Evolutionary conservation across 2,329 filamentous ascomycete species (phyloP), one percentile per base, ranked within the genome.

Genomic region (Tolypocladium capitatum): DNA sequence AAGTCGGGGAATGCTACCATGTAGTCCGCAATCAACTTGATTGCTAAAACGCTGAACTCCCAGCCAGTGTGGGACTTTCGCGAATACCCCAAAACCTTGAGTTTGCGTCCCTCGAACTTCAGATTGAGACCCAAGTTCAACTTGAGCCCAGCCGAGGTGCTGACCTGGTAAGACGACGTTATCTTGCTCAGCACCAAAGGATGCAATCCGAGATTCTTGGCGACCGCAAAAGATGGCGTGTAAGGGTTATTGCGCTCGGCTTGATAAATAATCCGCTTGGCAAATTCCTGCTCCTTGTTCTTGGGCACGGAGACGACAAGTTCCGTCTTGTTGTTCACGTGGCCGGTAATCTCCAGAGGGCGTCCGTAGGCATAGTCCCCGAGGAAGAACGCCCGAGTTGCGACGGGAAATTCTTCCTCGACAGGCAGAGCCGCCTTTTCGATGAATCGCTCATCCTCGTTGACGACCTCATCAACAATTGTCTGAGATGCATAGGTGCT

Each of bases 1-100:
- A 98, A 97, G 49, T 96, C 88, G 0, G 92, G 92, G 66, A 98
- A 98, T 16, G 81, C 83, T 50, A 84, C 82, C 85, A 97, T 96
- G 65, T 97, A 98, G 55, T 88, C 77, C 38, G 81, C 78, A 46
- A 98, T 78, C 47, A 98, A 69, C 42, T 83, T 75, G 49, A 96
- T 75, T 1, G 92, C 90, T 55, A 86, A 83, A 45, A 80, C 76
- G 59, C 90, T 96, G 63, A 95, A 98, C 65, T 98, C 92, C 94
- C 94, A 98, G 6, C 94, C 92, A 28, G 80, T 84, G 13, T 80
- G 73, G 4, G 82, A 83, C 60, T 92, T 92, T 57, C 89, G 84
- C 24, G 91, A 95, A 65, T 96, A 98, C 1, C 92, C 92, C 31
- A 98, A 70, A 7, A 98, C 92, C 69, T 98, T 98, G 56, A 90